phyloP scores from a whole-genome alignment of 2,329 filamentous ascomycete species.

The Drechslerella stenobrocha region DNA sequence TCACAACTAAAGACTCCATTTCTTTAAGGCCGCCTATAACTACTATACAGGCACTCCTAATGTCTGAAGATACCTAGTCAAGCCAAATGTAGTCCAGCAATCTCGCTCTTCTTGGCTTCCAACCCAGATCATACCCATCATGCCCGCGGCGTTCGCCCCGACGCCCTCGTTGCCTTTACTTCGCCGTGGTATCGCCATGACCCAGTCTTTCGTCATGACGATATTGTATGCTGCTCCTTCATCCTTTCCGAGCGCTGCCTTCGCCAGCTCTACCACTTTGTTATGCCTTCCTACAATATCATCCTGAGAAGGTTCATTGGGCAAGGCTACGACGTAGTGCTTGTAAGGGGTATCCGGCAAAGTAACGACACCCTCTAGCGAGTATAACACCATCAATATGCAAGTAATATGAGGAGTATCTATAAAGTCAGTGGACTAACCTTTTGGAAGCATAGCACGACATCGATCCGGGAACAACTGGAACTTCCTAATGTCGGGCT shows the following conservation, averaged over 20 bases:
- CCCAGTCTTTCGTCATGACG: constrained; percentile 54
- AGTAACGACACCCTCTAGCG: constrained; percentile 30
- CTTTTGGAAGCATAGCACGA: constrained; percentile 17
- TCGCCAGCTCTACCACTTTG: constrained; percentile 49
- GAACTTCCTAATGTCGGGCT: constrained; percentile 50
- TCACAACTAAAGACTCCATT: too few relatives aligned
- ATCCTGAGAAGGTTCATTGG: constrained; percentile 48
- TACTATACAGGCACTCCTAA: constrained; percentile 13
- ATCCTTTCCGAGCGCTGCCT: constrained; percentile 37
- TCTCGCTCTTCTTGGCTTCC: constrained; percentile 50
- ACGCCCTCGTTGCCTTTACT: constrained; percentile 52
- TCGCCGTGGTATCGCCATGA: constrained; percentile 55
- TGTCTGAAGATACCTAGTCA: constrained; percentile 42
- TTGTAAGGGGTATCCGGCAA: constrained; percentile 32
- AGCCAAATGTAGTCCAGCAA: constrained; percentile 52
- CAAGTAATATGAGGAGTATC: too few relatives aligned
- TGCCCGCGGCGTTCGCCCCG: constrained; percentile 55
- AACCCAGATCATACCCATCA: constrained; percentile 55
- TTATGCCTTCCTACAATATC: constrained; percentile 19
- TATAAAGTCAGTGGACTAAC: too few relatives aligned
- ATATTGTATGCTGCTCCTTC: constrained; percentile 54
- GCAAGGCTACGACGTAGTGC: constrained; percentile 11
- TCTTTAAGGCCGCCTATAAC: too few relatives aligned
- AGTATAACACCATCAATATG: constrained; percentile 6
- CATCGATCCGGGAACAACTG: constrained; percentile 51